These are phyloP conservation scores for Pneumocystis oryctolagi DNA, from an alignment of 1,139 yeast genomes.

Conservation along the genomic window DNA sequence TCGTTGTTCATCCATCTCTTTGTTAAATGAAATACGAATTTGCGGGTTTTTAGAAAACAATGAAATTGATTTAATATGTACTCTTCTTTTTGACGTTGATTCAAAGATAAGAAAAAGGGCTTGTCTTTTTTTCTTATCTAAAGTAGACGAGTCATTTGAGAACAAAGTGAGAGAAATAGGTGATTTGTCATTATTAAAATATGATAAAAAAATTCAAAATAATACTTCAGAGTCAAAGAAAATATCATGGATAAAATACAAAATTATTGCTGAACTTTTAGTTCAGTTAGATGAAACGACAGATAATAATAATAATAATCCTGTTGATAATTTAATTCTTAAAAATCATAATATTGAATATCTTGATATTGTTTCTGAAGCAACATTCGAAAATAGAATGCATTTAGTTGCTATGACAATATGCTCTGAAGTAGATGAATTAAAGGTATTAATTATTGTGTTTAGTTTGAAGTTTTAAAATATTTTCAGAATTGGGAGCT, in stretches of 20 bases:
- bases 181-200: slow-evolving; percentile 11
- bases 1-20: slow-evolving; percentile 36
- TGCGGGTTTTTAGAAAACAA: slow-evolving; percentile 49
- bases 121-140: slow-evolving; percentile 18
- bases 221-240: slow-evolving; percentile 5
- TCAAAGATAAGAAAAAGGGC: slow-evolving; percentile 24
- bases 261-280: slow-evolving; percentile 15
- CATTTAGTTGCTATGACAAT: slow-evolving; percentile 18
- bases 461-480: slow-evolving; percentile 12
- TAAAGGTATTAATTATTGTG: not conserved
- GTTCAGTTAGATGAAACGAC: slow-evolving; percentile 2
- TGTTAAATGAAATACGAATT: slow-evolving; percentile 42
- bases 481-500: slow-evolving; percentile 16
- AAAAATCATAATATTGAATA: slow-evolving; percentile 3
- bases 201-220: slow-evolving; percentile 3
- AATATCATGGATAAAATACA: slow-evolving; percentile 18
- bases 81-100: slow-evolving; percentile 34
- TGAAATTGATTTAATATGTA: slow-evolving; percentile 31
- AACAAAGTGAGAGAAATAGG: slow-evolving; percentile 8
- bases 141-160: slow-evolving; percentile 14
- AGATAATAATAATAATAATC: slow-evolving; percentile 7
- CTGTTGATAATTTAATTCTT: slow-evolving; percentile 14
- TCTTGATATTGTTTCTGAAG: slow-evolving; percentile 9
- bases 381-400: slow-evolving; percentile 14
- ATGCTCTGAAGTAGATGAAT: not conserved